phyloP scores from a whole-genome alignment of 2,329 filamentous ascomycete species.

The Colletotrichum sp. region DNA sequence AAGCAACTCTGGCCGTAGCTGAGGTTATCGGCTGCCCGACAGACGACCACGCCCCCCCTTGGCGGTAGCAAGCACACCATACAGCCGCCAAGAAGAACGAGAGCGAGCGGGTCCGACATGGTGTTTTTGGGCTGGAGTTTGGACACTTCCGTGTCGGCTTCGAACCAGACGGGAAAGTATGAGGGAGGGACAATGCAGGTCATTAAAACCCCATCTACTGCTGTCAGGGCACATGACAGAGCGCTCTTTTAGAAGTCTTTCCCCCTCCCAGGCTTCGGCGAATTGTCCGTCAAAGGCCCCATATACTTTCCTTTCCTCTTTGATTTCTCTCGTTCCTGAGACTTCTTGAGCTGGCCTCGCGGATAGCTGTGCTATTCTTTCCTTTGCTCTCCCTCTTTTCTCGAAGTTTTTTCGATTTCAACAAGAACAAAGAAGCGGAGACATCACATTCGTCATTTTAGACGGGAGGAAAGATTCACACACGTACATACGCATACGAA shows the following conservation, averaged over 20 bases:
- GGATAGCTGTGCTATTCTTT: constrained; percentile 18
- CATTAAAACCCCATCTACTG: constrained; percentile 9
- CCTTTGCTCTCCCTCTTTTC: not conserved
- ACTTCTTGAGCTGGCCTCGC: constrained; percentile 19
- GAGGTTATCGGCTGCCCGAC: not conserved
- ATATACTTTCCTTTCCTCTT: not conserved
- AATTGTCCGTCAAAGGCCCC: not conserved
- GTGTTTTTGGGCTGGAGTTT: not conserved
- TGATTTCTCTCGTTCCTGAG: not conserved
- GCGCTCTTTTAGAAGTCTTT: not conserved
- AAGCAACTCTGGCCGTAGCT: not conserved
- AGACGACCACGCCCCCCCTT: not conserved
- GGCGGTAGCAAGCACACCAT: not conserved
- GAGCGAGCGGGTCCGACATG: not conserved
- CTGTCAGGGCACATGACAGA: not conserved
- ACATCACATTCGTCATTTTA: not conserved
- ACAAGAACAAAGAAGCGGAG: not conserved
- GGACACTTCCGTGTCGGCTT: not conserved
- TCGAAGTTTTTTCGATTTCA: not conserved
- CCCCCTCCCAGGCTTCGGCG: not conserved
- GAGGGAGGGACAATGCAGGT: not conserved
- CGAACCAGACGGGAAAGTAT: not conserved
- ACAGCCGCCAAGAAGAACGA: constrained; percentile 1
- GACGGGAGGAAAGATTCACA: not conserved
- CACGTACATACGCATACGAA: not conserved